phyloP scores from a whole-genome alignment of 331 rosid species.

The Arachis monticola region DNA sequence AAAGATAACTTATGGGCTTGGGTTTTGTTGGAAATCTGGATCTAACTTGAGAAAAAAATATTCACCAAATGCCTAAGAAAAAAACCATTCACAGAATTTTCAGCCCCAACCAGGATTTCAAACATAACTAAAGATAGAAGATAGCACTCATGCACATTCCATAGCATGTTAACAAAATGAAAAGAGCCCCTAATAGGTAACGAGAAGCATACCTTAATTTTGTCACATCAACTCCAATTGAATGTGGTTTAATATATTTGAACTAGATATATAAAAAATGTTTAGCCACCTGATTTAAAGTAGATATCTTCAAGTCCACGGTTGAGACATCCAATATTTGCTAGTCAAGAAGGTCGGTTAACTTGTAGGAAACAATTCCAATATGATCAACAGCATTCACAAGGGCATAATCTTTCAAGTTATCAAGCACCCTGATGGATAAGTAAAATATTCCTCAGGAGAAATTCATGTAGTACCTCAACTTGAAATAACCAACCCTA shows the following conservation, averaged over 20 bases:
- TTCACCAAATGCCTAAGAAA: no score
- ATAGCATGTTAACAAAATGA: no score
- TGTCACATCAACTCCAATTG: slow-evolving; percentile 31
- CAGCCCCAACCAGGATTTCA: no score
- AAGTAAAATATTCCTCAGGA: slow-evolving; percentile 28
- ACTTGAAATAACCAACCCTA: not conserved
- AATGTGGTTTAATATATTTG: slow-evolving; percentile 27
- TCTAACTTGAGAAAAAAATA: no score
- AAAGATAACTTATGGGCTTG: slow-evolving; percentile 53
- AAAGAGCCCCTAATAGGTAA: no score
- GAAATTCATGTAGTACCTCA: slow-evolving; percentile 18
- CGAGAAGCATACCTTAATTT: no score
- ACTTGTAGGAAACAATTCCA: slow-evolving; percentile 96
- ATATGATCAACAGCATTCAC: slow-evolving; percentile 97
- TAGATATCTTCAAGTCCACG: slow-evolving; percentile 72
- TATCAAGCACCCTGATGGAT: slow-evolving; percentile 75
- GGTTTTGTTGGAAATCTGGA: slow-evolving; percentile 2
- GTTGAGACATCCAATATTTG: slow-evolving; percentile 74
- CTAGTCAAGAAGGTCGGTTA: slow-evolving; percentile 82
- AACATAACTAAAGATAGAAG: no score
- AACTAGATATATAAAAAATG: slow-evolving; percentile 31
- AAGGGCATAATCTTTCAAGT: slow-evolving; percentile 94
- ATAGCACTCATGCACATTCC: no score
- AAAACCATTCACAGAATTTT: no score
- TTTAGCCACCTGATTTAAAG: slow-evolving; percentile 70